Evolutionary conservation across 306 rosid species (phyloP).

Genomic region (Sechiopsis laciniata): DNA sequence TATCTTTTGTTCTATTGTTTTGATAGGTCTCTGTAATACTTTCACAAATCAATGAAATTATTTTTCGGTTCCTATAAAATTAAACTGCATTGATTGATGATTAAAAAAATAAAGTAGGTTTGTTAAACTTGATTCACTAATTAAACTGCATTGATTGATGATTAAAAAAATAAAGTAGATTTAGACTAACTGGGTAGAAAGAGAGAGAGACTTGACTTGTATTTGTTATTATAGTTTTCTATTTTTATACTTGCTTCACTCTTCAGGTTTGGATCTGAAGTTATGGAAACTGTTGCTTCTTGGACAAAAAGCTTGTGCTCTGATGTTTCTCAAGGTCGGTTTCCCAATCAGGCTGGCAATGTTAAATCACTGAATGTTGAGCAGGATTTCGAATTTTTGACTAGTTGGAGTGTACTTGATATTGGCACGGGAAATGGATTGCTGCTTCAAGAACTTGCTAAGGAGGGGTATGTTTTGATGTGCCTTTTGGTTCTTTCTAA

Average conservation of each 20-base stretch:
- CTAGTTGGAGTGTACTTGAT: conserved; percentile 85
- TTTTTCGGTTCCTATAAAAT: too few species aligned
- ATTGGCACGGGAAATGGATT: conserved; percentile 97
- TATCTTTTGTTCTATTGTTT: too few species aligned
- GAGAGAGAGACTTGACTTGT: not conserved
- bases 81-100: too few species aligned
- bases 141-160: not conserved
- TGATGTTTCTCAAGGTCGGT: conserved; percentile 54
- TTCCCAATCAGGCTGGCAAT: conserved; percentile 56
- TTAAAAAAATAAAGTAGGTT: too few species aligned
- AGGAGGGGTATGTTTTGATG: conserved; percentile 71
- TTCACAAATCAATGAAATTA: too few species aligned
- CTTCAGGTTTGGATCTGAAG: conserved; percentile 83
- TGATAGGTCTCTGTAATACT: too few species aligned
- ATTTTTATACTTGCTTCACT: conserved; percentile 13
- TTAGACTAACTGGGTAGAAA: not conserved
- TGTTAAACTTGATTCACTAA: conserved; percentile 9
- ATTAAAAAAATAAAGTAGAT: not conserved
- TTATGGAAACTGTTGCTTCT: conserved; percentile 80
- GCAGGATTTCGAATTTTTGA: conserved; percentile 40
- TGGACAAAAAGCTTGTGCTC: conserved; percentile 82
- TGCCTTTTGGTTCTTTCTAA: not conserved
- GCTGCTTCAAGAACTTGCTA: conserved; percentile 89
- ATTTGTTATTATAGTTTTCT: conserved; percentile 1
- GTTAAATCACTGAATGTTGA: conserved; percentile 49